Percentiles rank a stretch among this genome's conserved stretches.
Evolutionary conservation across 2,329 filamentous ascomycete genomes (phyloP).

Genomic region (Camillea tinctor): DNA sequence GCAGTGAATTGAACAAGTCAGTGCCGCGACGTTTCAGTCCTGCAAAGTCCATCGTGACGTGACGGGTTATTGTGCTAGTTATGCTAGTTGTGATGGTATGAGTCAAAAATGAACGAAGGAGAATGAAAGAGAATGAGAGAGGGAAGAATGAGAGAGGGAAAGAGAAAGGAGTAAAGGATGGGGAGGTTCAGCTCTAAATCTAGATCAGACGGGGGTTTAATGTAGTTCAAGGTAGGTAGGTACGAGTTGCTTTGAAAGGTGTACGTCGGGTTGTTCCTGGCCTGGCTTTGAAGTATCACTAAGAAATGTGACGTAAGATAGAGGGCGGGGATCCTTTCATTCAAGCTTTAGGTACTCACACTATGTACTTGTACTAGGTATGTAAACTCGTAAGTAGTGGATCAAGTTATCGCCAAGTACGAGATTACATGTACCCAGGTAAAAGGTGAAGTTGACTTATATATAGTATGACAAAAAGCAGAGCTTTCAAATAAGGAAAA

Average conservation of each 20-base stretch:
- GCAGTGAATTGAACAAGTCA: slow-evolving; percentile 50
- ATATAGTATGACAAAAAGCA: too few species aligned
- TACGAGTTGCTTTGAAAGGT: background rate
- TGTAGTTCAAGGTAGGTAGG: background rate
- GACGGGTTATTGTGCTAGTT: background rate
- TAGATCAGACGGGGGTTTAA: background rate
- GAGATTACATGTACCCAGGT: too few species aligned
- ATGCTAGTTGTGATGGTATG: too few species aligned
- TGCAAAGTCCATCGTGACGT: slow-evolving; percentile 48
- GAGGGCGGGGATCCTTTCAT: background rate
- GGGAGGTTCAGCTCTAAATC: background rate
- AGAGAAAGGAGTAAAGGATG: background rate
- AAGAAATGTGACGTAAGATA: background rate
- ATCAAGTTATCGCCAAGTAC: too few species aligned
- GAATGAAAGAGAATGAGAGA: too few species aligned
- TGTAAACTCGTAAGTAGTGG: too few species aligned
- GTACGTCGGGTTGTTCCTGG: background rate
- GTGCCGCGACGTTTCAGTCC: slow-evolving; percentile 55
- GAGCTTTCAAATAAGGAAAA: too few species aligned
- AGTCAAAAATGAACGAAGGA: too few species aligned
- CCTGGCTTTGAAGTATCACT: background rate
- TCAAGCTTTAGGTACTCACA: background rate
- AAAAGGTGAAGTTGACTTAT: too few species aligned
- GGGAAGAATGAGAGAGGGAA: too few species aligned
- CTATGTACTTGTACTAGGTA: too few species aligned